Conservation (phyloP, 2,329 filamentous ascomycete genomes). For the Beauveria sp. region DNA sequence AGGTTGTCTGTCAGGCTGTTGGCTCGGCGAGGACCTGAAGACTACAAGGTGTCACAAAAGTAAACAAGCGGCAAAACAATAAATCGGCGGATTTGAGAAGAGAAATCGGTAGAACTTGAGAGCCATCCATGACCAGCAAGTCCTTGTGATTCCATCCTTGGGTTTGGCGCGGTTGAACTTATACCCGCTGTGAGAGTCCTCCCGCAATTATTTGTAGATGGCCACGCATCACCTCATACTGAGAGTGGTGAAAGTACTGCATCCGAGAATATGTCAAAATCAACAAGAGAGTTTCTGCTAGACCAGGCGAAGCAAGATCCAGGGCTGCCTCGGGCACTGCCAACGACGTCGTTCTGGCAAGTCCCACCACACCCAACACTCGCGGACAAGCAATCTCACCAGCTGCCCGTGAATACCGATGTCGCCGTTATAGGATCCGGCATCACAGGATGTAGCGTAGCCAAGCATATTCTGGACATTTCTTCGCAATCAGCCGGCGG, state of each 20-base stretch:
- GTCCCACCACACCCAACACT: constrained; percentile 18
- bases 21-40: too few species aligned
- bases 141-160: too few species aligned
- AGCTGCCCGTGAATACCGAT: constrained; percentile 17
- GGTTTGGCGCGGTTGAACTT: background rate
- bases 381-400: constrained; percentile 16
- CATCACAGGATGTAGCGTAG: constrained; percentile 22
- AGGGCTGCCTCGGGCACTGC: constrained; percentile 17
- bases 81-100: too few species aligned
- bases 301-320: constrained; percentile 15
- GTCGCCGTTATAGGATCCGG: constrained; percentile 24
- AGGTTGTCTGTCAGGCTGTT: too few species aligned
- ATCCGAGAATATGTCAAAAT: background rate
- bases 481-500: background rate
- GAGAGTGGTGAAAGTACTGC: background rate
- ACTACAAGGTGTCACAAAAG: too few species aligned
- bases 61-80: too few species aligned
- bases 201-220: background rate
- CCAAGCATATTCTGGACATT: constrained; percentile 19
- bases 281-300: background rate
- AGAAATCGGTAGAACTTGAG: too few species aligned
- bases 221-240: background rate
- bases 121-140: too few species aligned
- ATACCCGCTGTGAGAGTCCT: background rate
- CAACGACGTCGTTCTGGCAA: constrained; percentile 22